Evolutionary conservation across 2,329 filamentous ascomycete species (phyloP), one percentile per base, ranked within the genome.

Genomic region (Celoporthe dispersa): DNA sequence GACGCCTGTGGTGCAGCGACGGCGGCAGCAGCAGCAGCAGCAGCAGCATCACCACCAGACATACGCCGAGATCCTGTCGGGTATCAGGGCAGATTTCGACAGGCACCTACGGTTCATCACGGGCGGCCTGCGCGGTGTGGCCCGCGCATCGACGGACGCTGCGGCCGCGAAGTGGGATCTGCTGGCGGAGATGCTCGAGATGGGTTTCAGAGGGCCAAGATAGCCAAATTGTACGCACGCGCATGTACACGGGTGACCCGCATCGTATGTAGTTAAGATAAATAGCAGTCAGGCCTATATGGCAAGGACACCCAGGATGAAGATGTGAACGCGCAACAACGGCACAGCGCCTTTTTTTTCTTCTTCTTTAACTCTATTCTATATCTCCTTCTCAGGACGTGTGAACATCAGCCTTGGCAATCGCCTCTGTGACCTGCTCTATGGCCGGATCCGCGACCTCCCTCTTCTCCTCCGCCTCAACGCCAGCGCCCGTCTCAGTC

Each of bases 171-270:
- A 90, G 77, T 95, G 94, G 92, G 93, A 96, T 79, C 88, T 92
- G 71, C 78, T 97, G 71, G 93, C 92, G 0, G 93, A 97, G 79
- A 92, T 91, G 83, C 79, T 97, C 60, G 91, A 94, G 75, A 84
- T 84, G 76, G 81, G 57, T n/a, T 35, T 60, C 33, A 25, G 57
- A 33, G 53, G 53, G 28, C 16, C 53, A 28, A 57, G 53, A 31
- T 31, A 57, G 25, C 53, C 5, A 8, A 8, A n/a, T n/a, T 16
- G 28, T 14, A 33, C 19, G 25, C 53, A 19, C 19, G 14, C 19
- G 25, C 53, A 19, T 33, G 14, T 19, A 33, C 2, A 33, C n/a
- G n/a, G n/a, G n/a, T n/a, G n/a, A n/a, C n/a, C n/a, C n/a, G n/a
- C n/a, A n/a, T n/a, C n/a, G n/a, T n/a, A 35, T 35, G 35, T 8